phyloP scores from a whole-genome alignment of 2,329 filamentous ascomycete species.

The Zymoseptoria crescenta region DNA sequence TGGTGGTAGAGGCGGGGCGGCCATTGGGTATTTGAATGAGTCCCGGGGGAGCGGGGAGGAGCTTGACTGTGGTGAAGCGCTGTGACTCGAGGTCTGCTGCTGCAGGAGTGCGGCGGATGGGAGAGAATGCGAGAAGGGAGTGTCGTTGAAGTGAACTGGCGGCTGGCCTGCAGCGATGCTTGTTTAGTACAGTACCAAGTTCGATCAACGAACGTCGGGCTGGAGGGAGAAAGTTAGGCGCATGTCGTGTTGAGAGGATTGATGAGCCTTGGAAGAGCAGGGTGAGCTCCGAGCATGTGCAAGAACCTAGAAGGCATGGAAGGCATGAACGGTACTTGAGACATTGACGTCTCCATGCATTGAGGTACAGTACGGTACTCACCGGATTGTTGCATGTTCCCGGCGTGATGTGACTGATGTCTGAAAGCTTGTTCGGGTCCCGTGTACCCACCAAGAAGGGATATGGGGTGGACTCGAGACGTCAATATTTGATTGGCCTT shows the following conservation, averaged over 20 bases:
- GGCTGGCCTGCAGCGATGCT: slow-evolving; percentile 7
- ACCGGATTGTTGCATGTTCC: not conserved
- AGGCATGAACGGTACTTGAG: not conserved
- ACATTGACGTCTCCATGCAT: not conserved
- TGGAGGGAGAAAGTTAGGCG: not conserved
- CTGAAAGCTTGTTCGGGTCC: not conserved
- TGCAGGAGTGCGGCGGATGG: slow-evolving; percentile 7
- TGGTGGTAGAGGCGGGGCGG: slow-evolving; percentile 29
- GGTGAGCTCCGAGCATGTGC: not conserved
- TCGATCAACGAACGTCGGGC: not conserved
- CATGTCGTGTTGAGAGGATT: not conserved
- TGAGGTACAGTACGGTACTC: too few relatives aligned
- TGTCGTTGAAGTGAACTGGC: slow-evolving; percentile 21
- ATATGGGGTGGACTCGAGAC: not conserved
- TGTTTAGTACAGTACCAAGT: not conserved
- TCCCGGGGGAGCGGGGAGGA: slow-evolving; percentile 17
- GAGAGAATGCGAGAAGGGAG: slow-evolving; percentile 31
- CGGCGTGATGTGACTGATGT: not conserved
- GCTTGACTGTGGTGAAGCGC: slow-evolving; percentile 25
- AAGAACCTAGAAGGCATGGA: not conserved
- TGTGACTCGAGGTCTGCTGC: slow-evolving; percentile 15
- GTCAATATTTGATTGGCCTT: not conserved
- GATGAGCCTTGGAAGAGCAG: not conserved
- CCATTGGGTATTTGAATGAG: slow-evolving; percentile 30
- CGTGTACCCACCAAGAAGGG: too few relatives aligned